Percentiles rank a stretch among this genome's conserved stretches.
These are phyloP conservation scores for Saccharomyces kudriavzevii DNA, from an alignment of 805 yeast genomes.

Conservation along the genomic window DNA sequence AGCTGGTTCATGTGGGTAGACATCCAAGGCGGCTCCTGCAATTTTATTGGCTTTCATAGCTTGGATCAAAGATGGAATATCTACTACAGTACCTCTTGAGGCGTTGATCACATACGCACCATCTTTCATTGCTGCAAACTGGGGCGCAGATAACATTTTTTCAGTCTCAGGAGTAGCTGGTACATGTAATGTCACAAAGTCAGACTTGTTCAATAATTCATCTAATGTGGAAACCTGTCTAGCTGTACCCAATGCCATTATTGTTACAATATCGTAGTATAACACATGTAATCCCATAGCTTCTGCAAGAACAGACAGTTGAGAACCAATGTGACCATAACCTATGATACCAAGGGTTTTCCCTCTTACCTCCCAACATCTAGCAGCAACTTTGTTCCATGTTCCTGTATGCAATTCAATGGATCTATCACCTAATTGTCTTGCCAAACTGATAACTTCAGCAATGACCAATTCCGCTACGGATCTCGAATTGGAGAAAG, in stretches of 20 bases:
- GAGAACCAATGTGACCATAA: slow-evolving; percentile 95
- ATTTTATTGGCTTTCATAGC: slow-evolving; percentile 86
- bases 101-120: slow-evolving; percentile 90
- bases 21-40: slow-evolving; percentile 95
- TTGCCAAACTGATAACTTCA: slow-evolving; percentile 81
- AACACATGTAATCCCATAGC: slow-evolving; percentile 92
- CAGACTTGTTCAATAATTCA: slow-evolving; percentile 69
- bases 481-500: slow-evolving; percentile 92
- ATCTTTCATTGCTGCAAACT: slow-evolving; percentile 87
- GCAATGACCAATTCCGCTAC: slow-evolving; percentile 94
- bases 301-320: slow-evolving; percentile 90
- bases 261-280: slow-evolving; percentile 81
- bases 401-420: slow-evolving; percentile 88
- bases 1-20: slow-evolving; percentile 92
- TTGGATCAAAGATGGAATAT: slow-evolving; percentile 80
- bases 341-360: slow-evolving; percentile 93
- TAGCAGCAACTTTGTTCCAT: slow-evolving; percentile 90
- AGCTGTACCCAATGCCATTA: slow-evolving; percentile 93
- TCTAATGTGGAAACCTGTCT: slow-evolving; percentile 77
- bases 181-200: slow-evolving; percentile 84
- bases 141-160: slow-evolving; percentile 77
- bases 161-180: slow-evolving; percentile 89
- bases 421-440: slow-evolving; percentile 93
- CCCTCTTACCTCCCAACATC: slow-evolving; percentile 97
- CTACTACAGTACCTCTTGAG: slow-evolving; percentile 93